Evolutionary conservation across 164 flowering plant species (phyloP).

Genomic region (Piper betle): DNA sequence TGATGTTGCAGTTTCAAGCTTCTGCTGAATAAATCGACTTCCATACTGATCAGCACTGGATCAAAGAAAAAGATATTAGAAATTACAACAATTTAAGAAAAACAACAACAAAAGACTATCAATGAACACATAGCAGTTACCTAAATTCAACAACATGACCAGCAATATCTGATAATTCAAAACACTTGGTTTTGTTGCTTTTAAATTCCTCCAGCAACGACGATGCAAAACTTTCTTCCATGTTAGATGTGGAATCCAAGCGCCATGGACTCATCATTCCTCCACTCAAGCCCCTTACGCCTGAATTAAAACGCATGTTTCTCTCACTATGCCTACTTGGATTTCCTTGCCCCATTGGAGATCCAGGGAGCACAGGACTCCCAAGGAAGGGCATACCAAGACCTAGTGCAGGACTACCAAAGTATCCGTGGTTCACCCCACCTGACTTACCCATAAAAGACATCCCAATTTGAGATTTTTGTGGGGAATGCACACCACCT

Average conservation of each 20-base stretch:
- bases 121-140: conserved; percentile 15
- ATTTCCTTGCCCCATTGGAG: conserved; percentile 55
- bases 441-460: conserved; percentile 48
- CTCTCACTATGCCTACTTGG: conserved; percentile 49
- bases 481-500: conserved; percentile 42
- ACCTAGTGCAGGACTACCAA: conserved; percentile 50
- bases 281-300: conserved; percentile 53
- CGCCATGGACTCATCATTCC: conserved; percentile 63
- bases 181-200: conserved; percentile 73
- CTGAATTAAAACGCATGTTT: conserved; percentile 50
- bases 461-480: conserved; percentile 52
- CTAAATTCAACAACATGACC: conserved; percentile 95
- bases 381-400: conserved; percentile 70
- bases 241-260: conserved; percentile 30
- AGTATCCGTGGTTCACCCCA: conserved; percentile 36
- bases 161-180: conserved; percentile 83
- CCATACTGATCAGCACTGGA: conserved; percentile 95
- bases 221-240: conserved; percentile 56
- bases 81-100: too few relatives aligned
- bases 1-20: conserved; percentile 77
- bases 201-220: conserved; percentile 83
- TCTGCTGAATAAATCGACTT: conserved; percentile 96
- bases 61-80: conserved; percentile 6
- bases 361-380: conserved; percentile 48
- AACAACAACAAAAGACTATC: neutral